Base-by-base conservation (phyloP, 129 eudicot species). In the Lactuca saligna region DNA sequence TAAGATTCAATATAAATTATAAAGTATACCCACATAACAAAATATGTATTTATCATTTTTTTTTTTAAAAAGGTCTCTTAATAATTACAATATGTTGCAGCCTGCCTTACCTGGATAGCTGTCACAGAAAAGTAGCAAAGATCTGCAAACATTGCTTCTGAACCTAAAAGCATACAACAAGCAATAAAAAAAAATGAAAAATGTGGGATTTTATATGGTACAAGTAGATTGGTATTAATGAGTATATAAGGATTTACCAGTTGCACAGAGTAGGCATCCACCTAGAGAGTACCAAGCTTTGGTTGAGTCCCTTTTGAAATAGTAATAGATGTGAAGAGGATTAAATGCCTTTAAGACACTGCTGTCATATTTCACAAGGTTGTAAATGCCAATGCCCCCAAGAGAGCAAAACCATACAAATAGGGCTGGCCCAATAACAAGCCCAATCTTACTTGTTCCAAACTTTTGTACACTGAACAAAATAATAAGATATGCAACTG, bases 121-220 rank as follows among this genome's bases (percentile, higher is more conserved):
- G 88, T 79, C 64, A 89, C 97, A 70, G 98, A 89, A 79, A 93
- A 93, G 77, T 93, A 87, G 79, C 96, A 89, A 71, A 93, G 96
- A 85, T 93, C 98, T 53, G 95, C 98, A 74, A 93, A 93, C 97
- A 93, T 93, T 54, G 98, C 98, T 81, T 93, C 98, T 70, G 98
- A 86, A 75, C 98, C 98, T 93, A 86, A 69, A 69, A 79, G 65
- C 59, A 69, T 9, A 66, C 38, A 66, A 59, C 59, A n/a, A n/a
- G n/a, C 63, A 73, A 44, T 65, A 72, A 74, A 82, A 60, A 55
- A 37, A 58, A 41, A 10, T 11, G 5, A n/a, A 11, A n/a, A 46
- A 46, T 0, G 1, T 46, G 0, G 49, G 0, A 42, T 42, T 42
- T 5, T 12, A 29, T 29, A 46, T 25, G n/a, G 67, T 62, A 39